Evolutionary conservation across 2,329 filamentous ascomycete species (phyloP).

Genomic region (Alternaria brassicae): DNA sequence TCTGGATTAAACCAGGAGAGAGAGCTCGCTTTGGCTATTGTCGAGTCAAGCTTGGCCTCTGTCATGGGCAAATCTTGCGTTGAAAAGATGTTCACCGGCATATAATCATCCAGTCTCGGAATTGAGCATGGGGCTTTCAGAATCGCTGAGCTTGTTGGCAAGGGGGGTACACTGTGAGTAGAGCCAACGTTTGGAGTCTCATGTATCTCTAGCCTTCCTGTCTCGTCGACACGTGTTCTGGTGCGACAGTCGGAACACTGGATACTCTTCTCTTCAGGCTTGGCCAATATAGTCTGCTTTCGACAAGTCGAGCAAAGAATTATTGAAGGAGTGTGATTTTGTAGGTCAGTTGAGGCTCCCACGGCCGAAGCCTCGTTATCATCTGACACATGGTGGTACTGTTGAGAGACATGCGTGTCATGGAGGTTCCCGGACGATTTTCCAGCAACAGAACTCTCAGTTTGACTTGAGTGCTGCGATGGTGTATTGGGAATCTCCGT

Average conservation of each 20-base stretch:
- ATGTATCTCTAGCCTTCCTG: constrained; percentile 19
- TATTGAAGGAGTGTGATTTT: not conserved
- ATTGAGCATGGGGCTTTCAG: not conserved
- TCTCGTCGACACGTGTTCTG: not conserved
- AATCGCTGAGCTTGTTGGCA: not conserved
- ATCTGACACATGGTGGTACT: not conserved
- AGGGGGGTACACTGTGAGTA: not conserved
- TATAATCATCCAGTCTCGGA: not conserved
- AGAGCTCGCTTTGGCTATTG: not conserved
- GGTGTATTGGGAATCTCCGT: constrained; percentile 26
- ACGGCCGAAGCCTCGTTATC: not conserved
- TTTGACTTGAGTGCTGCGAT: constrained; percentile 21
- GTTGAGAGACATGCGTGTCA: not conserved
- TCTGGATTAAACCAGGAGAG: constrained; percentile 9
- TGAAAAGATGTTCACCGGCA: not conserved
- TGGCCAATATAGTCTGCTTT: constrained; percentile 12
- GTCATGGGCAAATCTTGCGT: not conserved
- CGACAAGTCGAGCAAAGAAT: constrained; percentile 22
- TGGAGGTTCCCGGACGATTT: not conserved
- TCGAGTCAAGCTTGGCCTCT: not conserved
- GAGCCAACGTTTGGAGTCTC: constrained; percentile 20
- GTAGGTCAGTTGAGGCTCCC: not conserved
- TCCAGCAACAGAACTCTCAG: not conserved
- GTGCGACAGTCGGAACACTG: constrained; percentile 21
- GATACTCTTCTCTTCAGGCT: not conserved